phyloP scores from a whole-genome alignment of 208 protist species.

The Wallacemonas rigidus region DNA sequence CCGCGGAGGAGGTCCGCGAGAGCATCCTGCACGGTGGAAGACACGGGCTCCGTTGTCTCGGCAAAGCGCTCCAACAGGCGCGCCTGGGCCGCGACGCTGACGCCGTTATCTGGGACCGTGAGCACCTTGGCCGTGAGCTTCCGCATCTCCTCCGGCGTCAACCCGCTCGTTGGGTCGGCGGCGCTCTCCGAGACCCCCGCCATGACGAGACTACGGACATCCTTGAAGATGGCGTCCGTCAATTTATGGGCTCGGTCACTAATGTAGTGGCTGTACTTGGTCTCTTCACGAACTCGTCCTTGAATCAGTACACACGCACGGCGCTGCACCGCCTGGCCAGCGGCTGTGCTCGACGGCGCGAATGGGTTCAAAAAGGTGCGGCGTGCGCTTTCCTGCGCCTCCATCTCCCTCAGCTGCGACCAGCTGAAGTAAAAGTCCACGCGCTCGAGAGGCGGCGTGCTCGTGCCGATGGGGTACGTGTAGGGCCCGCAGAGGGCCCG shows the following conservation, averaged over 20 bases:
- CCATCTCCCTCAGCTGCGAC: constrained; percentile 70
- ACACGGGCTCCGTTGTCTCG: background rate
- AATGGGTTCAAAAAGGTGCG: constrained; percentile 41
- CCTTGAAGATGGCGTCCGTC: constrained; percentile 12
- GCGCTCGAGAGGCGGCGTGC: constrained; percentile 46
- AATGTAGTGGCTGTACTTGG: constrained; percentile 41
- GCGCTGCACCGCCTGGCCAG: constrained; percentile 32
- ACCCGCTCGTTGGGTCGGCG: constrained; percentile 4
- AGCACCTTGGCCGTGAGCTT: constrained; percentile 10
- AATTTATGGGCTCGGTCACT: constrained; percentile 17
- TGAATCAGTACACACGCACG: constrained; percentile 14
- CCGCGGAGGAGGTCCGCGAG: constrained; percentile 10
- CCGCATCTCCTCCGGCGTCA: constrained; percentile 14
- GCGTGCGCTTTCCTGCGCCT: constrained; percentile 48
- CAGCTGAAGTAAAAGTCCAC: constrained; percentile 66
- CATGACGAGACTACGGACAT: background rate
- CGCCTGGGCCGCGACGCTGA: constrained; percentile 12
- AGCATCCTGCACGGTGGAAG: constrained; percentile 5
- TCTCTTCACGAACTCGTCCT: constrained; percentile 45
- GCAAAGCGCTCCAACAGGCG: constrained; percentile 1
- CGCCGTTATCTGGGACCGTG: background rate
- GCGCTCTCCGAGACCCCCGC: background rate
- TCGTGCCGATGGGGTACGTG: constrained; percentile 66
- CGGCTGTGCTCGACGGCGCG: constrained; percentile 15
- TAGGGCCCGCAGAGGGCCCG: constrained; percentile 35